These are phyloP conservation scores for Neocucurbitaria cava DNA, from an alignment of 2,329 filamentous ascomycete species.

Conservation along the genomic window DNA sequence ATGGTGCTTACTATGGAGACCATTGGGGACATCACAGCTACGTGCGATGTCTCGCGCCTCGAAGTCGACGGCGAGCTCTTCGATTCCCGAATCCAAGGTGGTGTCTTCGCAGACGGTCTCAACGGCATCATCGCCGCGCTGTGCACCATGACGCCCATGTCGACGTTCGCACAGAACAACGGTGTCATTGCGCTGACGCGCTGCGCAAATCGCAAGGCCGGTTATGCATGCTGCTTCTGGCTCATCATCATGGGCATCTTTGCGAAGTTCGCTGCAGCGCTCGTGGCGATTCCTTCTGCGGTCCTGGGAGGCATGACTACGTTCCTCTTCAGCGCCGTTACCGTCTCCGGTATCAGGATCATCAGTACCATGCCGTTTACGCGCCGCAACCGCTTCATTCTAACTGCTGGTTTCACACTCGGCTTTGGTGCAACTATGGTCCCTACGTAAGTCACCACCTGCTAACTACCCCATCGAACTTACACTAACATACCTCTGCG, in stretches of 20 bases:
- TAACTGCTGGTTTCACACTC: slow-evolving; percentile 75
- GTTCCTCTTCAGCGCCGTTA: slow-evolving; percentile 79
- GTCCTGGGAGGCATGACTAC: slow-evolving; percentile 66
- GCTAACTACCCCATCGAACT: neutral
- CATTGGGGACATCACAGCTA: slow-evolving; percentile 81
- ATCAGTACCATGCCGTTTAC: slow-evolving; percentile 75
- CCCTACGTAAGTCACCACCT: slow-evolving; percentile 42
- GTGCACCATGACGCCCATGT: slow-evolving; percentile 81
- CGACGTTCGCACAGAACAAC: slow-evolving; percentile 52
- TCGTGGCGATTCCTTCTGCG: slow-evolving; percentile 73
- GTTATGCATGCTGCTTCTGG: slow-evolving; percentile 79
- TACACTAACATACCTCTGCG: slow-evolving; percentile 45
- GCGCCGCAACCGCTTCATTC: slow-evolving; percentile 81
- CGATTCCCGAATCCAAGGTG: slow-evolving; percentile 80
- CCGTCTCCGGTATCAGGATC: slow-evolving; percentile 79
- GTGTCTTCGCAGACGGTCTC: slow-evolving; percentile 77
- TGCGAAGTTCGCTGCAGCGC: slow-evolving; percentile 80
- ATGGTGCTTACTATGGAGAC: slow-evolving; percentile 80
- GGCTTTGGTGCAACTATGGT: slow-evolving; percentile 66
- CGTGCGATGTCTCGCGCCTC: slow-evolving; percentile 79
- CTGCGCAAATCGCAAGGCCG: slow-evolving; percentile 81
- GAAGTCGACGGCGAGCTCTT: slow-evolving; percentile 75
- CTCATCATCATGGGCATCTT: slow-evolving; percentile 82
- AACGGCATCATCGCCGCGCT: slow-evolving; percentile 78
- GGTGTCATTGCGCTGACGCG: slow-evolving; percentile 73